phyloP scores from a whole-genome alignment of 257 asterid species.

The Gentiana macrophylla region DNA sequence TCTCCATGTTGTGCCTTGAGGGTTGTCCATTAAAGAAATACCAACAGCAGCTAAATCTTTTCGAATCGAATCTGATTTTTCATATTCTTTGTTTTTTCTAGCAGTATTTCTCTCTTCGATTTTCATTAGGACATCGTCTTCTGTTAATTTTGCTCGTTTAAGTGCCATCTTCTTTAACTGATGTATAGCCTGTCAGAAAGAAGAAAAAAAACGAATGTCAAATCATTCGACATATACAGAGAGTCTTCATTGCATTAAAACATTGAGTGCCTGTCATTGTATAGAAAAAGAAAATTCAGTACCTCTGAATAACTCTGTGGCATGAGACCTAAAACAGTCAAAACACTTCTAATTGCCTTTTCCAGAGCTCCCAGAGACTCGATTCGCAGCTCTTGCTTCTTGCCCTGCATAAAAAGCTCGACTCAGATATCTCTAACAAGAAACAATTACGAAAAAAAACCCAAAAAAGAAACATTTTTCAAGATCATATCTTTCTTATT shows the following conservation, averaged over 20 bases:
- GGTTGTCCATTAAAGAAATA: conserved; percentile 83
- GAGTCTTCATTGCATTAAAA: neutral
- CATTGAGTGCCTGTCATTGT: neutral
- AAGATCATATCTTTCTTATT: no score
- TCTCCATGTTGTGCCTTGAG: conserved; percentile 54
- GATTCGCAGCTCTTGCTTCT: conserved; percentile 60
- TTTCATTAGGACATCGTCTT: conserved; percentile 43
- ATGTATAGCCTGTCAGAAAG: conserved; percentile 42
- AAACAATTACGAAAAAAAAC: neutral
- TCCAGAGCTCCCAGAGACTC: conserved; percentile 77
- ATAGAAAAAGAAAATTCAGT: conserved; percentile 3
- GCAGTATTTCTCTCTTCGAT: conserved; percentile 46
- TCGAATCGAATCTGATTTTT: conserved; percentile 66
- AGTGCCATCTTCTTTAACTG: conserved; percentile 63
- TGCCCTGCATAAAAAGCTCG: conserved; percentile 52
- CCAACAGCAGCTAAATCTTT: conserved; percentile 72
- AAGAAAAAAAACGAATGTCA: no score
- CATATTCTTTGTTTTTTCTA: conserved; percentile 68
- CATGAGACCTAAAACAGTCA: conserved; percentile 59
- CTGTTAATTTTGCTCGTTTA: conserved; percentile 65
- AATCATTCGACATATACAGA: no score
- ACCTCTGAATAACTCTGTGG: conserved; percentile 74
- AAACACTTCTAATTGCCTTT: conserved; percentile 39
- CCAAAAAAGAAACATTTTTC: no score
- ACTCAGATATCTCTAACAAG: conserved; percentile 6